Base-by-base conservation (phyloP, 805 yeast species). In the Metschnikowia corniflorae region DNA sequence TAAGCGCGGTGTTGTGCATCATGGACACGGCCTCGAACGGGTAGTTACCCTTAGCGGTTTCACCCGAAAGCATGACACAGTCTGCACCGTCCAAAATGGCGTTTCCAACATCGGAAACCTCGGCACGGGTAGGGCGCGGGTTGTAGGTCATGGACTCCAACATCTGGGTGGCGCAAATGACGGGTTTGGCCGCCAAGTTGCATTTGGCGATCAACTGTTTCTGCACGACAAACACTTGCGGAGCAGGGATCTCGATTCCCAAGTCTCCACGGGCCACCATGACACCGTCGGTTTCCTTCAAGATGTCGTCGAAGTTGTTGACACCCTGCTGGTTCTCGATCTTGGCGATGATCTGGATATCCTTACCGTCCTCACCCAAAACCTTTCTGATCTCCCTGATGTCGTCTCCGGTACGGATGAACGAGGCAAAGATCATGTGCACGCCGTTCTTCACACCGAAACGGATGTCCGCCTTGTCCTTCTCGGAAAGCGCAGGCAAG, bases 221-320 rank as follows among this genome's bases (percentile, higher is more conserved):
- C 76, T 93, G 98, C 55, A 89, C 97, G 57, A 93, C 88, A 68
- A 93, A 89, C 48, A 93, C 98, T 75, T 89, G 94, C 50, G 97
- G 91, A 51, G 98, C 97, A 53, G 97, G 97, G 60, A 93, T 93
- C 77, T 93, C 98, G 61, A 93, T 93, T 78, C 98, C 98, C 59
- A 93, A 78, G 70, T 93, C 98, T 78, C 98, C 98, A 74, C 98
- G 84, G 60, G 98, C 98, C 66, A 93, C 97, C 98, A 93, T 93
- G 61, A 93, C 96, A 77, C 97, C 98, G 65, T 93, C 98, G 47
- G 98, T 93, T 68, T 81, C 95, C 58, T 65, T 66, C 64, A 93
- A 80, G 62, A 93, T 93, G 47, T 86, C 97, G 69, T 93, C 98
- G 63, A 93, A 93, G 82, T 93, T 93, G 85, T 93, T 89, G 59